Percentiles rank a stretch among this genome's conserved stretches.
Conservation (phyloP, 495 filamentous ascomycete genomes). For the Platismatia glauca region DNA sequence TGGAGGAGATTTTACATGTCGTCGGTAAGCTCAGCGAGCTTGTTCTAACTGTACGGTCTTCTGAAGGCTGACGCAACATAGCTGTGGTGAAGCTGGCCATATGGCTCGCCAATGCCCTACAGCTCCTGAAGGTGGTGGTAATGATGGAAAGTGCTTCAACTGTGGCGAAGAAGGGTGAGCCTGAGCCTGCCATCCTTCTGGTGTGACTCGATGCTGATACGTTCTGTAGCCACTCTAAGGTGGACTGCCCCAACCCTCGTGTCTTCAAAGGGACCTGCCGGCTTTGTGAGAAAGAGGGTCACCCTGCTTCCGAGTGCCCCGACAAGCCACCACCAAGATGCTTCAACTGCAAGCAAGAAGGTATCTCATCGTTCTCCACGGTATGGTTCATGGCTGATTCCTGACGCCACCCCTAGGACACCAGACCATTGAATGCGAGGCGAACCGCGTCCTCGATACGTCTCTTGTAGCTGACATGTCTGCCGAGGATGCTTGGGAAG, state of each 20-base stretch:
- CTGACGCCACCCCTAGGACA: constrained; percentile 48
- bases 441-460: constrained; percentile 59
- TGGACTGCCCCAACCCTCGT: constrained; percentile 56
- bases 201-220: not conserved
- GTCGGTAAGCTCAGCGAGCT: constrained; percentile 4
- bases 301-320: constrained; percentile 64
- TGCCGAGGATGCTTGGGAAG: constrained; percentile 61
- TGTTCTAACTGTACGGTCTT: not conserved
- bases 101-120: constrained; percentile 51
- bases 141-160: constrained; percentile 58
- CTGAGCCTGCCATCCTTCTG: not conserved
- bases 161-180: constrained; percentile 64
- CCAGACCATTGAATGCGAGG: constrained; percentile 52
- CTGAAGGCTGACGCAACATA: constrained; percentile 20
- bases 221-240: constrained; percentile 48
- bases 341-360: constrained; percentile 66
- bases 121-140: constrained; percentile 36
- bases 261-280: constrained; percentile 66
- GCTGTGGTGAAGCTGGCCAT: constrained; percentile 46
- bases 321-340: constrained; percentile 53
- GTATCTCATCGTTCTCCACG: constrained; percentile 29
- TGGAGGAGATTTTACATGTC: constrained; percentile 30
- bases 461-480: constrained; percentile 47
- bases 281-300: constrained; percentile 63
- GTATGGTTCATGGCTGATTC: not conserved